Evolutionary conservation across 1,284 basidiomycete genomes (phyloP), one percentile per base, ranked within the genome.

Genomic region (Fomitopsis schrenkii): DNA sequence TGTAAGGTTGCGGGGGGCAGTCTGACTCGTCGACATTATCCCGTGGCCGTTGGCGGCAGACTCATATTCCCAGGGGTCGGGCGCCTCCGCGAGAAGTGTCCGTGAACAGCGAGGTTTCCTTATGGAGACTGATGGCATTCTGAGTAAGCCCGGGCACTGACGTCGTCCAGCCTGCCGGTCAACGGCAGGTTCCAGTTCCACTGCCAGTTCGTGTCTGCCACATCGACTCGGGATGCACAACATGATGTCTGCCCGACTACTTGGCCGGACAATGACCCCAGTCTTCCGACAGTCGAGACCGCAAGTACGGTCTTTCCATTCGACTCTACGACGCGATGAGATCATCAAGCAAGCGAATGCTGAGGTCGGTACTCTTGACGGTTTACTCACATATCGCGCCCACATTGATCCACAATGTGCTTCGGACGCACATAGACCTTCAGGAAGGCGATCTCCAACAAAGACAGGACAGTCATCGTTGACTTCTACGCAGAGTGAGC

Each of bases 401-500:
- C 48, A 26, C 19, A 17, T 22, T 50, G 48, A 33, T 30, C 48
- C 15, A 33, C 48, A 7, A 22, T 22, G 17, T 33, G 12, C 14
- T 30, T 22, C 28, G 12, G 8, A 35, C 35, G 40, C 15, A 22
- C 30, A 55, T 59, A 88, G 87, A 82, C 77, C 7, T 86, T 88
- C 67, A 67, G 75, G 48, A 78, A 80, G 61, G 76, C 60, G 72
- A 74, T 62, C 68, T 74, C 59, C 58, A 73, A 66, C 30, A 77
- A 78, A 62, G 79, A 82, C 61, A 82, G 83, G 60, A 72, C 89
- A 38, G 82, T 88, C 36, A 74, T 91, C 6, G 88, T 90, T 14
- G 90, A 91, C 67, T 92, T 91, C 66, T 88, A 90, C 68, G 90
- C 90, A 54, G 83, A 90, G 90, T 90, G 67, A 52, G 86, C 79